Percentiles rank a stretch among this genome's conserved stretches.
Evolutionary conservation across 2,329 filamentous ascomycete species (phyloP).

Genomic region (Aphanocladium album): DNA sequence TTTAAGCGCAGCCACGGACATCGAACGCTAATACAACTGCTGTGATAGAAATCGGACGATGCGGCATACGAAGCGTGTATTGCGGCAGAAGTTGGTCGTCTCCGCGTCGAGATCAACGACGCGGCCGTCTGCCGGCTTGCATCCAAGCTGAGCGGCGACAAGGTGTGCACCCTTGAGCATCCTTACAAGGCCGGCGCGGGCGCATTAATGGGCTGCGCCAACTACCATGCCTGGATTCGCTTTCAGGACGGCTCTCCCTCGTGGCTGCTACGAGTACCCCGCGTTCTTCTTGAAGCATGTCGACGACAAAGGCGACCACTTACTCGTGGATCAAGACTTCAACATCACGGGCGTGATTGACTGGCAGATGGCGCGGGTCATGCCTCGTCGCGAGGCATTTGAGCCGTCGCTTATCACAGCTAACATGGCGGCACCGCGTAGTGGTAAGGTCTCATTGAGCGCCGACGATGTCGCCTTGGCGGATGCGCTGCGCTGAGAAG

Average conservation of each 20-base stretch:
- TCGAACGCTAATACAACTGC: neutral
- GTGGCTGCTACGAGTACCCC: constrained; percentile 24
- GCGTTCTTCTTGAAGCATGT: constrained; percentile 17
- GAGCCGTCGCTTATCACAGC: constrained; percentile 16
- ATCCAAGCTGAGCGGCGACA: constrained; percentile 14
- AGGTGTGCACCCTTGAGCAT: constrained; percentile 14
- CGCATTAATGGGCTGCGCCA: constrained; percentile 23
- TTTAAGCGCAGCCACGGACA: no score
- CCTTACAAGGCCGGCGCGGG: constrained; percentile 12
- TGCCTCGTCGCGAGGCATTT: constrained; percentile 18
- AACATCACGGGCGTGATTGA: constrained; percentile 46
- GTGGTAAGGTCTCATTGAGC: constrained; percentile 14
- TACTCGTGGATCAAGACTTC: constrained; percentile 40
- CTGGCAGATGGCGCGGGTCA: constrained; percentile 28
- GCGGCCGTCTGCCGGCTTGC: constrained; percentile 17
- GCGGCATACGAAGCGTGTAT: neutral
- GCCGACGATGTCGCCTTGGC: constrained; percentile 14
- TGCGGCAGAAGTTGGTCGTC: constrained; percentile 14
- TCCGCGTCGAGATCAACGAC: constrained; percentile 15
- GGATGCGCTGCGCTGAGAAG: constrained; percentile 14
- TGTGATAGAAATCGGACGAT: neutral
- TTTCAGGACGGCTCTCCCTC: constrained; percentile 22
- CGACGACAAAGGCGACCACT: constrained; percentile 43
- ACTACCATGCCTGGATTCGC: constrained; percentile 25
- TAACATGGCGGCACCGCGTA: constrained; percentile 14